These are phyloP conservation scores for Termitomyces sp. DNA, from an alignment of 768 basidiomycete genomes.

Conservation along the genomic window DNA sequence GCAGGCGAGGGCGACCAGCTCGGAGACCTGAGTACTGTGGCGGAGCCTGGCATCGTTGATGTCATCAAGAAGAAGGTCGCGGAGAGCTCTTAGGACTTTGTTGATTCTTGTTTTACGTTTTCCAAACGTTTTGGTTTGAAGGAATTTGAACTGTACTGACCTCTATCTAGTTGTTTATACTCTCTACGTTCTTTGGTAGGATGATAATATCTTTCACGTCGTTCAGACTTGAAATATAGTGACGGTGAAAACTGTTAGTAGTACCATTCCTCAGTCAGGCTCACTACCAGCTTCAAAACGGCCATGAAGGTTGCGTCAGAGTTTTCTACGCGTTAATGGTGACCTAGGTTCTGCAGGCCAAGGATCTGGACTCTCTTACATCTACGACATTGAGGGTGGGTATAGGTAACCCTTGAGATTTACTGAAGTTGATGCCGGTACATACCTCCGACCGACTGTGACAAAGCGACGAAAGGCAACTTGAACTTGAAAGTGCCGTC, in stretches of 20 bases:
- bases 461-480: too few species aligned
- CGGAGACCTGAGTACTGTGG: constrained; percentile 91
- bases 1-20: constrained; percentile 93
- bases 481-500: too few species aligned
- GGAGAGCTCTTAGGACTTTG: constrained; percentile 15
- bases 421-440: background rate
- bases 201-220: background rate
- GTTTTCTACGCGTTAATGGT: background rate
- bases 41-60: constrained; percentile 85
- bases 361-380: constrained; percentile 48
- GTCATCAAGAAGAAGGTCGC: constrained; percentile 79
- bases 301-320: constrained; percentile 62
- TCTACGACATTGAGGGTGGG: constrained; percentile 62
- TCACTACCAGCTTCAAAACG: constrained; percentile 56
- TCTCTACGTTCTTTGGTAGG: background rate
- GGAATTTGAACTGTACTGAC: background rate
- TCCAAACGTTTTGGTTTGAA: background rate
- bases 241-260: too few species aligned
- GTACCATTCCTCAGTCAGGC: too few species aligned
- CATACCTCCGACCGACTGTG: too few species aligned
- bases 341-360: constrained; percentile 36
- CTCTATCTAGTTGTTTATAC: background rate
- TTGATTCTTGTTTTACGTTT: background rate
- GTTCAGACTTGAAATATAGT: too few species aligned
- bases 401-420: background rate